These are phyloP conservation scores for Colletotrichum lini DNA, from an alignment of 2,329 filamentous ascomycete species.

Conservation along the genomic window DNA sequence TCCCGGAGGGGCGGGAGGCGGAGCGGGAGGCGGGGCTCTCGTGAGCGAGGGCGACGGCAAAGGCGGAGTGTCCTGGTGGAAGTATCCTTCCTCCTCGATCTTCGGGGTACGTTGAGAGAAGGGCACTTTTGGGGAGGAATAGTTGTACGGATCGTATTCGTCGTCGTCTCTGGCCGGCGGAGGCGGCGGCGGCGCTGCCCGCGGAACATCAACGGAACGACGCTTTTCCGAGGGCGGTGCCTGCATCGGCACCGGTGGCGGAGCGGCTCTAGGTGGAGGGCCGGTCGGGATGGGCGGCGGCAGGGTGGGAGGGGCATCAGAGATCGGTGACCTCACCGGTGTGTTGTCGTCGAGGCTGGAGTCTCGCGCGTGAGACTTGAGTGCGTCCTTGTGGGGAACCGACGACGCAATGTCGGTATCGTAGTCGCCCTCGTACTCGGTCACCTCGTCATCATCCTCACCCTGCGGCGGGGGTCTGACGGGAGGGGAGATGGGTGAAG, in stretches of 20 bases:
- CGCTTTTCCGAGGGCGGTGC: conserved; percentile 67
- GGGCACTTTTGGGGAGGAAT: conserved; percentile 55
- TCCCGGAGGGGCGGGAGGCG: conserved; percentile 36
- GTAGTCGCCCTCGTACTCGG: conserved; percentile 97
- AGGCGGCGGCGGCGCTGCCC: conserved; percentile 77
- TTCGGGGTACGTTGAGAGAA: conserved; percentile 54
- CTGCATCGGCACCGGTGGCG: conserved; percentile 76
- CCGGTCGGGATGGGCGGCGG: conserved; percentile 71
- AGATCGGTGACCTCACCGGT: conserved; percentile 69
- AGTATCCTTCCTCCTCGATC: conserved; percentile 63
- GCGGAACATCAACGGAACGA: conserved; percentile 79
- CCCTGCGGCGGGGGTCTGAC: conserved; percentile 69
- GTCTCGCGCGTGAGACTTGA: conserved; percentile 85
- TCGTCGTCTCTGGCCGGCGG: conserved; percentile 71
- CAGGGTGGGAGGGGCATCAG: conserved; percentile 60
- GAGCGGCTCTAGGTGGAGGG: conserved; percentile 70
- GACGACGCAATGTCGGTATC: conserved; percentile 97
- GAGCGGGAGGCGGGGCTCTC: conserved; percentile 34
- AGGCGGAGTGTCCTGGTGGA: conserved; percentile 55
- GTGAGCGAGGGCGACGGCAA: conserved; percentile 55
- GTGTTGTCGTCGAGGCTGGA: conserved; percentile 81
- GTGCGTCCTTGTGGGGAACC: conserved; percentile 91
- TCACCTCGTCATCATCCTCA: conserved; percentile 80
- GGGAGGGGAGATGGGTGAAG: conserved; percentile 59
- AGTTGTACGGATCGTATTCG: conserved; percentile 79